Evolutionary conservation across 2,329 filamentous ascomycete genomes (phyloP).

Genomic region (Clarireedia homoeocarpa): DNA sequence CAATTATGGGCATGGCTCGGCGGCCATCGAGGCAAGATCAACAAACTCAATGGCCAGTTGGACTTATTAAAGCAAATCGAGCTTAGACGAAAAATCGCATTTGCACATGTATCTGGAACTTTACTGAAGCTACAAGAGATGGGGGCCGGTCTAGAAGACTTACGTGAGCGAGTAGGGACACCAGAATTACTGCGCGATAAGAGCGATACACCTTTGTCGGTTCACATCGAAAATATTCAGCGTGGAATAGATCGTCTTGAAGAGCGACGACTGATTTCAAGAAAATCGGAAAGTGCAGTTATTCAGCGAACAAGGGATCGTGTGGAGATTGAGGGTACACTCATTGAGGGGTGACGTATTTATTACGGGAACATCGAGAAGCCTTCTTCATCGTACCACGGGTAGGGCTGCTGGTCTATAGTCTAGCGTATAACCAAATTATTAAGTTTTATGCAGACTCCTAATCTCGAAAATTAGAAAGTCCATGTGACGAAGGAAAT

Average conservation of each 20-base stretch:
- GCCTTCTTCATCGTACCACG: background rate
- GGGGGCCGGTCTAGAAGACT: slow-evolving; percentile 59
- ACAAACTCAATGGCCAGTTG: slow-evolving; percentile 56
- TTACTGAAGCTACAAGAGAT: slow-evolving; percentile 69
- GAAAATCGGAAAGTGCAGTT: slow-evolving; percentile 50
- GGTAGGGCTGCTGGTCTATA: background rate
- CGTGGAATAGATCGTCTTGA: slow-evolving; percentile 66
- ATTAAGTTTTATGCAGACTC: too few species aligned
- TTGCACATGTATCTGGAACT: slow-evolving; percentile 60
- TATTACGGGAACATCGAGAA: background rate
- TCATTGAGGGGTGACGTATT: slow-evolving; percentile 21
- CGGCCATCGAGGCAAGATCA: slow-evolving; percentile 53
- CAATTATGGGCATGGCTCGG: slow-evolving; percentile 69
- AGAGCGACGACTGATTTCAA: slow-evolving; percentile 50
- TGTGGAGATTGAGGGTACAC: slow-evolving; percentile 33
- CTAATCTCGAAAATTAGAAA: too few species aligned
- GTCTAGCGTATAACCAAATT: background rate
- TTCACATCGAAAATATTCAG: slow-evolving; percentile 70
- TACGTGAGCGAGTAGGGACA: slow-evolving; percentile 61
- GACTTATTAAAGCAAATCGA: slow-evolving; percentile 58
- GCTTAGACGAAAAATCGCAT: slow-evolving; percentile 55
- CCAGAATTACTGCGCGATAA: slow-evolving; percentile 51
- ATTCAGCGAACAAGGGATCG: slow-evolving; percentile 44
- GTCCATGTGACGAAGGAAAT: too few species aligned
- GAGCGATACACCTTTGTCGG: slow-evolving; percentile 52